These are phyloP conservation scores for Ophiostoma fasciatum DNA, from an alignment of 2,329 filamentous ascomycete species.

Conservation along the genomic window DNA sequence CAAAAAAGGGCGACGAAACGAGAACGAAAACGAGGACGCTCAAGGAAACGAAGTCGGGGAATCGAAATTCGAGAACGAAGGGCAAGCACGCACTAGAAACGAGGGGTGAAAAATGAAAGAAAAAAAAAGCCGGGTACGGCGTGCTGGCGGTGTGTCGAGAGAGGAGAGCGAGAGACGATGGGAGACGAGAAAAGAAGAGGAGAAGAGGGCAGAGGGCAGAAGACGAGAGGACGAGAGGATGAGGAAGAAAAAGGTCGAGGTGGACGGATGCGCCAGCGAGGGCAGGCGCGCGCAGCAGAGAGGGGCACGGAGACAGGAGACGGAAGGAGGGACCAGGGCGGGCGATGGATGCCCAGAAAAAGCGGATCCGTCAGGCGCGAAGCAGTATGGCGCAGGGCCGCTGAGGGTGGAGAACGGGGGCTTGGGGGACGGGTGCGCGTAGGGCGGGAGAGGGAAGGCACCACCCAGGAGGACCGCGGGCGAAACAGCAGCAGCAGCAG, in stretches of 20 bases:
- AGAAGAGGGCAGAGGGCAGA: no score
- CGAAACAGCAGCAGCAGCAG: no score
- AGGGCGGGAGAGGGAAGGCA: neutral
- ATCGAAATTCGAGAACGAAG: no score
- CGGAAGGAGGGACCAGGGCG: constrained; percentile 2
- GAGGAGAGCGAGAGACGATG: no score
- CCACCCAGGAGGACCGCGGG: no score
- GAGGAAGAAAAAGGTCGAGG: neutral
- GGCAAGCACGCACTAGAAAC: no score
- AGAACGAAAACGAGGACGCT: no score
- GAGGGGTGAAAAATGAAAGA: no score
- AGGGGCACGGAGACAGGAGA: neutral
- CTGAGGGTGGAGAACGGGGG: constrained; percentile 3
- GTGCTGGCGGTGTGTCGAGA: no score
- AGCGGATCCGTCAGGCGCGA: constrained; percentile 2
- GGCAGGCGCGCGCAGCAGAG: constrained; percentile 3
- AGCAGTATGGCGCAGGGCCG: constrained; percentile 9
- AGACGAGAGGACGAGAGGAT: neutral
- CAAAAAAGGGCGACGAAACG: no score
- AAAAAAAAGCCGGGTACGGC: no score
- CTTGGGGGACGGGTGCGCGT: neutral
- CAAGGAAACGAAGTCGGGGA: no score
- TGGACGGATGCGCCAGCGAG: constrained; percentile 5
- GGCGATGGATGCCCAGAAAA: neutral
- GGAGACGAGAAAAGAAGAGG: neutral